phyloP scores from a whole-genome alignment of 768 basidiomycete genomes.

The Termitomyces sp. region DNA sequence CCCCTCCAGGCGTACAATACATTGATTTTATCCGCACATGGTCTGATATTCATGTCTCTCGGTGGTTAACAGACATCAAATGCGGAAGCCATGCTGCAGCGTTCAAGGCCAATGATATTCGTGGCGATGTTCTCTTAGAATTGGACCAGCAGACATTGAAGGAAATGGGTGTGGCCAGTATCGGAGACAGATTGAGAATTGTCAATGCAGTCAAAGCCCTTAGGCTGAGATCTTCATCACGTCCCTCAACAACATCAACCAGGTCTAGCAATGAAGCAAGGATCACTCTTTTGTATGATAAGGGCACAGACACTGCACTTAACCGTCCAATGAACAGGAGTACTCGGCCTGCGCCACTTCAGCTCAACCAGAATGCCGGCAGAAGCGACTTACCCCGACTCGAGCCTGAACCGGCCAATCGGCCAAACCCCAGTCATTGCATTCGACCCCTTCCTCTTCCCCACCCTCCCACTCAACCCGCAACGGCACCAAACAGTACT shows the following conservation, averaged over 20 bases:
- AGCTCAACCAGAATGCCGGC: constrained; percentile 49
- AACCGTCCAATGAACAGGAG: constrained; percentile 32
- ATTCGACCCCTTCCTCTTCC: constrained; percentile 49
- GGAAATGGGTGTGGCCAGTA: constrained; percentile 85
- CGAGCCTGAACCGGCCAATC: constrained; percentile 54
- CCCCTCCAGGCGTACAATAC: constrained; percentile 54
- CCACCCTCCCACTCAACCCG: constrained; percentile 21
- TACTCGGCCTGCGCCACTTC: constrained; percentile 76
- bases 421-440: constrained; percentile 22
- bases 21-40: constrained; percentile 64
- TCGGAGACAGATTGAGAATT: constrained; percentile 90
- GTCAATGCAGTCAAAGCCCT: constrained; percentile 79
- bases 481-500: constrained; percentile 26
- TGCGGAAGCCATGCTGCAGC: constrained; percentile 60
- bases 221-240: constrained; percentile 45
- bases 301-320: constrained; percentile 19
- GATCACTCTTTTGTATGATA: constrained; percentile 1
- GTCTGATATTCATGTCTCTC: constrained; percentile 63
- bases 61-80: constrained; percentile 76
- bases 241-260: constrained; percentile 16
- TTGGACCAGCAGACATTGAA: constrained; percentile 81
- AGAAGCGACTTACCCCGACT: constrained; percentile 68
- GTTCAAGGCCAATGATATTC: constrained; percentile 85
- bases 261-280: constrained; percentile 6
- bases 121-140: constrained; percentile 88